Percentiles rank a stretch among this genome's conserved stretches.
Evolutionary conservation across 2,329 filamentous ascomycete genomes (phyloP).

Genomic region (Pezicula rhizophila): DNA sequence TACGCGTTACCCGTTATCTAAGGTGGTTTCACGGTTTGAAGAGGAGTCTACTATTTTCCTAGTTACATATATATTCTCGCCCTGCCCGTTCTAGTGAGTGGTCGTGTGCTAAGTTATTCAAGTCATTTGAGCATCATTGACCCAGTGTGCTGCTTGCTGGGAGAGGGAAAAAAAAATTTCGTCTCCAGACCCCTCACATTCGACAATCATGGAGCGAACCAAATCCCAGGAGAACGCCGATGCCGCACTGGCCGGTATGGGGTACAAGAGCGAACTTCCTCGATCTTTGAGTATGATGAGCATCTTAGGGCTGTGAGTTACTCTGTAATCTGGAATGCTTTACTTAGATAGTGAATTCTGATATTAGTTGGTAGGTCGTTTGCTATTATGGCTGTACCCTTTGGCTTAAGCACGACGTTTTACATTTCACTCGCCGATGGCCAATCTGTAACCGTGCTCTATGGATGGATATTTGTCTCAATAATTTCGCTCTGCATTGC

Average conservation of each 20-base stretch:
- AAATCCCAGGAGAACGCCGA: conserved; percentile 9
- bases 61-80: not conserved
- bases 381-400: conserved; percentile 69
- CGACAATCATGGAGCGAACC: conserved; percentile 10
- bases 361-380: conserved; percentile 44
- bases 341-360: conserved; percentile 6
- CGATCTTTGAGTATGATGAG: conserved; percentile 63
- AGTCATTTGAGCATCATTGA: conserved; percentile 1
- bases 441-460: conserved; percentile 62
- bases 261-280: conserved; percentile 61
- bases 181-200: not conserved
- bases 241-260: conserved; percentile 35
- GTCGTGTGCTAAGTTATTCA: not conserved
- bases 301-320: conserved; percentile 47
- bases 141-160: not conserved
- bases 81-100: not conserved
- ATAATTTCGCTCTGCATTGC: conserved; percentile 59
- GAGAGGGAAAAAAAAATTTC: not conserved
- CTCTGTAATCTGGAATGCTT: not conserved
- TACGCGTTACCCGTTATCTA: conserved; percentile 14
- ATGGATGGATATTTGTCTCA: conserved; percentile 63
- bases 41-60: too few species aligned
- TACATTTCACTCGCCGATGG: conserved; percentile 64
- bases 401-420: conserved; percentile 62
- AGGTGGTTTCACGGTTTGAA: conserved; percentile 1